Evolutionary conservation across 257 asterid species (phyloP).

Genomic region (Ocimum tenuiflorum): DNA sequence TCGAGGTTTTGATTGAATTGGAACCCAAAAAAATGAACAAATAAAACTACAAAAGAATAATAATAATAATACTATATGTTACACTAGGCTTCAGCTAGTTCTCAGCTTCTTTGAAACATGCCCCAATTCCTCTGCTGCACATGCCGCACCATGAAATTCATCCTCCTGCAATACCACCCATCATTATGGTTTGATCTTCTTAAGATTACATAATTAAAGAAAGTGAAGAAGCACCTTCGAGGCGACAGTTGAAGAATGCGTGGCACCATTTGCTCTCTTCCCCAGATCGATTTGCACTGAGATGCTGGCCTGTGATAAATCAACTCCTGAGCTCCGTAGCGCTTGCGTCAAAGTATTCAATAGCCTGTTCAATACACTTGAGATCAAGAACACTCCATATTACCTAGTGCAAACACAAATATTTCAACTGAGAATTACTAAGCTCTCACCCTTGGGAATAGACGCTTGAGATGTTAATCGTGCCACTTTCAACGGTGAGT

Average conservation of each 20-base stretch:
- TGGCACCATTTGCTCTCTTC: constrained; percentile 41
- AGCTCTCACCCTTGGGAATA: constrained; percentile 72
- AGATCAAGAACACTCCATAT: too few relatives aligned
- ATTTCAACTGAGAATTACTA: too few relatives aligned
- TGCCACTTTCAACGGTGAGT: constrained; percentile 56
- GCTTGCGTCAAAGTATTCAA: constrained; percentile 73
- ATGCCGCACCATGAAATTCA: constrained; percentile 26
- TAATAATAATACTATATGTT: constrained; percentile 30
- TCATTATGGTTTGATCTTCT: neutral
- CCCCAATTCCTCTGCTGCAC: constrained; percentile 43
- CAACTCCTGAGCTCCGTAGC: constrained; percentile 73
- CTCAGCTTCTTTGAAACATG: constrained; percentile 59
- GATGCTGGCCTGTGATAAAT: constrained; percentile 72
- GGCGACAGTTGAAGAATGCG: constrained; percentile 40
- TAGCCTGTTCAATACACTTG: constrained; percentile 53
- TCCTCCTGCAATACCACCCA: constrained; percentile 31
- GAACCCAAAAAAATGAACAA: constrained; percentile 31
- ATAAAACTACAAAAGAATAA: constrained; percentile 40
- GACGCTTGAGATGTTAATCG: constrained; percentile 63
- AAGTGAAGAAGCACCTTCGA: constrained; percentile 52
- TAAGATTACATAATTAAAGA: neutral
- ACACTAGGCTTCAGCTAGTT: constrained; percentile 52
- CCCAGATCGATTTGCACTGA: constrained; percentile 88
- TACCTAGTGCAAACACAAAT: too few relatives aligned
- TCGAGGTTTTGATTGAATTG: constrained; percentile 4